phyloP scores from a whole-genome alignment of 1,284 basidiomycete species.

The Phlebopus sp. region DNA sequence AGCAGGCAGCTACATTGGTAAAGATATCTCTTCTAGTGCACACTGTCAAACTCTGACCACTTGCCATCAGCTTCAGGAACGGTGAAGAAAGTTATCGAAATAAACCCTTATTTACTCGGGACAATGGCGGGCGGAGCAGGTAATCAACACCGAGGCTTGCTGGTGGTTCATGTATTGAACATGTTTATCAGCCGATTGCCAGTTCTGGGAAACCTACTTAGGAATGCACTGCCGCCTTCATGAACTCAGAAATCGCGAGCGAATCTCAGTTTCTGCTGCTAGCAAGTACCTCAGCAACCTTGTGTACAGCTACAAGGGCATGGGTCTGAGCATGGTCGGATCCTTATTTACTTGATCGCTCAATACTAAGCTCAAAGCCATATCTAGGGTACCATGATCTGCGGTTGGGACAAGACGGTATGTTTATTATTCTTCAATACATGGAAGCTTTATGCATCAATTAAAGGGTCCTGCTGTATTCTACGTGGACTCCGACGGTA shows the following conservation, averaged over 20 bases:
- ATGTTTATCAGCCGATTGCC: constrained; percentile 71
- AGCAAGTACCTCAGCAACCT: constrained; percentile 98
- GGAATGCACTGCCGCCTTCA: constrained; percentile 97
- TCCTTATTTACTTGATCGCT: not conserved
- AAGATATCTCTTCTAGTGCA: constrained; percentile 24
- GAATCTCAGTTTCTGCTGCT: constrained; percentile 97
- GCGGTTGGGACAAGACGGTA: constrained; percentile 99
- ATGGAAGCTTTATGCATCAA: constrained; percentile 1
- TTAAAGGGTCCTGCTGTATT: constrained; percentile 89
- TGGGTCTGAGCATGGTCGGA: constrained; percentile 95
- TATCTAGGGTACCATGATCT: constrained; percentile 95
- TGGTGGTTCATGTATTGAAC: constrained; percentile 9
- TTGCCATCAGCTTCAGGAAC: constrained; percentile 79
- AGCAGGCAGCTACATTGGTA: constrained; percentile 95
- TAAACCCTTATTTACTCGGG: constrained; percentile 97
- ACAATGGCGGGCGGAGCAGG: constrained; percentile 99
- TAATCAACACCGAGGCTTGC: constrained; percentile 34
- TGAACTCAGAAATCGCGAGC: constrained; percentile 95
- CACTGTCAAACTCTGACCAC: constrained; percentile 6
- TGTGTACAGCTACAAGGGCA: constrained; percentile 98
- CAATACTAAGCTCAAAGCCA: constrained; percentile 3
- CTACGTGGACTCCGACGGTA: constrained; percentile 98
- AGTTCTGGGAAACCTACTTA: constrained; percentile 98
- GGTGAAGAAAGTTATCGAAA: constrained; percentile 99
- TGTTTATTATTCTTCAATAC: constrained; percentile 27